These are phyloP conservation scores for Aspergillus spinulosporus DNA, from an alignment of 2,329 filamentous ascomycete species.

Conservation along the genomic window DNA sequence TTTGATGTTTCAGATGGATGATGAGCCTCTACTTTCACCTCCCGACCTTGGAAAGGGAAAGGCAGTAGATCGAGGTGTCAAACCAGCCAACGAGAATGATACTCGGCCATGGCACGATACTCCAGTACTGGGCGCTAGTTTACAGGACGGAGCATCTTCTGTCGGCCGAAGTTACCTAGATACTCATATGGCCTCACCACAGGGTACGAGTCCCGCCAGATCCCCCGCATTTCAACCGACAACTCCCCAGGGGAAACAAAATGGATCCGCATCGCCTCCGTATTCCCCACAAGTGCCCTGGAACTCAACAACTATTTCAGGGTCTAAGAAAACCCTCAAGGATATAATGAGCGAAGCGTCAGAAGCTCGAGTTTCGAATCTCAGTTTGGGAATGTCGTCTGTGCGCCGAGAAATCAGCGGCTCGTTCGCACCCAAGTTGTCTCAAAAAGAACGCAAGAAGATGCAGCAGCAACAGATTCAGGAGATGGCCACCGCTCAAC, in stretches of 20 bases:
- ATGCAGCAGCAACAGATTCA: slow-evolving; percentile 67
- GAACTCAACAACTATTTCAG: slow-evolving; percentile 55
- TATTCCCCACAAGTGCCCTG: slow-evolving; percentile 50
- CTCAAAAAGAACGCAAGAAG: slow-evolving; percentile 89
- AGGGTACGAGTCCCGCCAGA: slow-evolving; percentile 20
- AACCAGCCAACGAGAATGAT: slow-evolving; percentile 20
- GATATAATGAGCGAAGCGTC: slow-evolving; percentile 71
- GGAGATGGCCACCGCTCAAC: slow-evolving; percentile 40
- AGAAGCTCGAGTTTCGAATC: slow-evolving; percentile 50
- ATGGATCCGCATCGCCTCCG: slow-evolving; percentile 27
- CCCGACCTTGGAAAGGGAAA: slow-evolving; percentile 33
- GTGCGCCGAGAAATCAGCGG: slow-evolving; percentile 44
- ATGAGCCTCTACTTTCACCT: slow-evolving; percentile 53
- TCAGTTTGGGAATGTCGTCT: slow-evolving; percentile 55
- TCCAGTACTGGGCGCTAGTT: slow-evolving; percentile 28
- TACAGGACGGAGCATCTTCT: slow-evolving; percentile 29
- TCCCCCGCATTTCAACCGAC: slow-evolving; percentile 28
- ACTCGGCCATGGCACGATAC: slow-evolving; percentile 27
- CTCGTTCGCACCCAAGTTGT: slow-evolving; percentile 62
- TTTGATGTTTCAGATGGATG: slow-evolving; percentile 93
- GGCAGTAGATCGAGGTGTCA: slow-evolving; percentile 24
- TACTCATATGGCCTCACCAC: slow-evolving; percentile 31
- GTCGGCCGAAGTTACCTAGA: slow-evolving; percentile 30
- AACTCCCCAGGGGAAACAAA: slow-evolving; percentile 25
- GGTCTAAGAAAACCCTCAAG: slow-evolving; percentile 69